Base-by-base conservation (phyloP, 106 monocot species). In the Agapanthus africanus region DNA sequence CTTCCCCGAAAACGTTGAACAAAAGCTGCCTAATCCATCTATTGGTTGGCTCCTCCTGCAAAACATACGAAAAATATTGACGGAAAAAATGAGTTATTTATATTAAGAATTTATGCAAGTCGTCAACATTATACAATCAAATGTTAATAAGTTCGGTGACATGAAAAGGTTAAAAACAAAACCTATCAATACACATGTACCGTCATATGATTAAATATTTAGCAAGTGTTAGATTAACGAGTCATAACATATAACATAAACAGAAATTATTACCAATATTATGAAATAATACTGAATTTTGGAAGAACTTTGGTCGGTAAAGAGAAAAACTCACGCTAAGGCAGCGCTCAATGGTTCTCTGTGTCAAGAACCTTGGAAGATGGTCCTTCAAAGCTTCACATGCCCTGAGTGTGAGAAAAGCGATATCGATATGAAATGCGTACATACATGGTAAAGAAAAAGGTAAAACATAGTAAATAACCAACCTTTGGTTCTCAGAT, bases 361-460 rank as follows among this genome's bases (percentile, higher is more conserved):
- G 79, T 39, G 34, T 80, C 46, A 87, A 46, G 63, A 66, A 70
- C 11, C 57, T 62, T 18, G 87, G 83, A 21, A 87, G 70, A 28
- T 26, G 42, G 9, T 60, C 47, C 22, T 65, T 62, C 64, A 87
- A 68, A 70, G 69, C 68, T 7, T 62, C 68, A 16, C 76, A 75
- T 60, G 80, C 77, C 63, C 83, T 79, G 40, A 19, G 62, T 47
- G 27, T 28, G 14, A 44, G 39, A 32, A 14, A n/a, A 31, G 3
- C 4, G 9, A 9, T 19, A 66, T 42, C 40, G 16, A 8, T 28
- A 18, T 11, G 15, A 49, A 14, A 47, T 9, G 16, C 19, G 35
- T 52, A 18, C 2, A 69, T 51, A 36, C 1, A 41, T 25, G 21
- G 37, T 28, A 32, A 21, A 21, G 11, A 50, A 39, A 54, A 14